Percentiles rank a stretch among this genome's conserved stretches.
phyloP scores from a whole-genome alignment of 306 rosid species.

The Cicer arietinum region DNA sequence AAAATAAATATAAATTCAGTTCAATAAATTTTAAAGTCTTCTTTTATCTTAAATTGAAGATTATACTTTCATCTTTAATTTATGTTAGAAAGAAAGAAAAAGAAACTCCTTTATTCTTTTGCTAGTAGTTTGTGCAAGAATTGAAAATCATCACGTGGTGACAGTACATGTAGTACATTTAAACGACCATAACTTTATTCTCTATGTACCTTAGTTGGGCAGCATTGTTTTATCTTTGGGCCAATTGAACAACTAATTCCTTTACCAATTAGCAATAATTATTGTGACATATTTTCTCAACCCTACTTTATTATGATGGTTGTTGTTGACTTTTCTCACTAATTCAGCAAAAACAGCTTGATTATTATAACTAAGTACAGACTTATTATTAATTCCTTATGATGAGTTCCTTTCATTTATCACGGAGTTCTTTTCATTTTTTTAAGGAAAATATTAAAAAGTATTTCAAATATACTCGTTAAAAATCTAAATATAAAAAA shows the following conservation, averaged over 20 bases:
- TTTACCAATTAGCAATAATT: constrained; percentile 22
- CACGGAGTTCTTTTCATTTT: neutral
- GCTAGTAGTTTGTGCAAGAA: neutral
- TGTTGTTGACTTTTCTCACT: constrained; percentile 49
- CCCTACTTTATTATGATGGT: constrained; percentile 42
- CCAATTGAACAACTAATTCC: constrained; percentile 41
- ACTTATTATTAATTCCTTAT: neutral
- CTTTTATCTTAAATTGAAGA: no score
- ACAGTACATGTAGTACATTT: constrained; percentile 35
- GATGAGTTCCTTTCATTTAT: constrained; percentile 7
- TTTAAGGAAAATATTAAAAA: neutral
- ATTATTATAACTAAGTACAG: neutral
- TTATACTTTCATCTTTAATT: no score
- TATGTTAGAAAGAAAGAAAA: no score
- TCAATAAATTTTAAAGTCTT: no score
- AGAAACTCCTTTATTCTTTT: no score
- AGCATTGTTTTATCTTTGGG: constrained; percentile 39
- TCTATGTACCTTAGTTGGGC: constrained; percentile 45
- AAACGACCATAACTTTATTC: constrained; percentile 39
- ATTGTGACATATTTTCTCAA: constrained; percentile 54
- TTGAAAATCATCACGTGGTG: constrained; percentile 37
- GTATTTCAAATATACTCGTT: no score
- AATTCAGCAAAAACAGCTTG: constrained; percentile 21
- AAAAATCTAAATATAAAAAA: no score
- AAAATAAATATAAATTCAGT: no score